A percentile compares a stretch with the other conserved stretches of the same genome.
phyloP scores from a whole-genome alignment of 306 rosid species.

The Geum urbanum region DNA sequence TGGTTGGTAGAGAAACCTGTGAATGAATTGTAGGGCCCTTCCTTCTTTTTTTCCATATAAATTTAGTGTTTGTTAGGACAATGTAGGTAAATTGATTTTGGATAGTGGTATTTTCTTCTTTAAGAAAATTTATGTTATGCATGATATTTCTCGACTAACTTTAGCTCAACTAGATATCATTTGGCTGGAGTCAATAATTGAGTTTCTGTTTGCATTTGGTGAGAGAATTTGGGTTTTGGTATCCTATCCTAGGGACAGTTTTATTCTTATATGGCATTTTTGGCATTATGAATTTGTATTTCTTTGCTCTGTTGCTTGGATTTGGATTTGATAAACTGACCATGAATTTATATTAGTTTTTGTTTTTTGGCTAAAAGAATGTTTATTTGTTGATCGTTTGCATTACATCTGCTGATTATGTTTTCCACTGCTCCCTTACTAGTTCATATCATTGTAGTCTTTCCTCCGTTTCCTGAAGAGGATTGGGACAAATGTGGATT shows the following conservation, averaged over 20 bases:
- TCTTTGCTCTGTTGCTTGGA: not conserved
- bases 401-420: not conserved
- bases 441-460: not conserved
- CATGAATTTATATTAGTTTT: not conserved
- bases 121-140: not conserved
- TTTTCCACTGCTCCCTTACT: not conserved
- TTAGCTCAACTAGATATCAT: not conserved
- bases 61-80: conserved; percentile 31
- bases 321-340: not conserved
- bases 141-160: not conserved
- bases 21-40: conserved; percentile 37
- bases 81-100: not conserved
- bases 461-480: not conserved
- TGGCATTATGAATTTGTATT: not conserved
- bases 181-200: too few relatives aligned
- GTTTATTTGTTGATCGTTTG: not conserved
- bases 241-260: too few relatives aligned
- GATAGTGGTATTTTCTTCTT: not conserved
- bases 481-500: not conserved
- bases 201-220: too few relatives aligned
- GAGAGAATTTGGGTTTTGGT: too few relatives aligned
- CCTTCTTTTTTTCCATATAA: not conserved
- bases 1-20: conserved; percentile 28
- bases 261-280: not conserved
- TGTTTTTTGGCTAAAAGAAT: not conserved